These are phyloP conservation scores for Nakaseomyces kungkrabaensis DNA, from an alignment of 1,139 yeast species.

Conservation along the genomic window DNA sequence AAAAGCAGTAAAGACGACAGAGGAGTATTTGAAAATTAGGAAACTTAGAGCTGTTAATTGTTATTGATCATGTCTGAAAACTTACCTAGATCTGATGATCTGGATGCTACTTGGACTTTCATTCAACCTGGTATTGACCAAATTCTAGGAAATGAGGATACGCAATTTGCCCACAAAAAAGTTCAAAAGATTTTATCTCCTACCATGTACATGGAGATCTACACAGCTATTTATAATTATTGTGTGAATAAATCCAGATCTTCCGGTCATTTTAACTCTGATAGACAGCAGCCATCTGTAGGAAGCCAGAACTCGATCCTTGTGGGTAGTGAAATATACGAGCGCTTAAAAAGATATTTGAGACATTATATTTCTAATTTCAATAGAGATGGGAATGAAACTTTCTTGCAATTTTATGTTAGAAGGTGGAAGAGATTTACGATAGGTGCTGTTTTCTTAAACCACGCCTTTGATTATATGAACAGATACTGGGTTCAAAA, in stretches of 20 bases:
- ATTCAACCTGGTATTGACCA: slow-evolving; percentile 66
- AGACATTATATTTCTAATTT: slow-evolving; percentile 46
- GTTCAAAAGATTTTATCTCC: slow-evolving; percentile 59
- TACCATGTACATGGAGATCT: slow-evolving; percentile 60
- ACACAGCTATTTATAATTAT: slow-evolving; percentile 86
- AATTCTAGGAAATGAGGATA: slow-evolving; percentile 45
- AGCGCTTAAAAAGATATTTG: slow-evolving; percentile 58
- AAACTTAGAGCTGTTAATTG: too few species aligned
- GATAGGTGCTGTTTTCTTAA: slow-evolving; percentile 83
- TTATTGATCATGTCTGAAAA: slow-evolving; percentile 24
- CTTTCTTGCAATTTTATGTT: slow-evolving; percentile 77
- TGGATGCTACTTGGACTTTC: slow-evolving; percentile 65
- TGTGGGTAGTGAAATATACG: slow-evolving; percentile 85
- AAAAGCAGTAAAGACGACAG: too few species aligned
- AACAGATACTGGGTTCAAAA: slow-evolving; percentile 97
- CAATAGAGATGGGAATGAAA: slow-evolving; percentile 44
- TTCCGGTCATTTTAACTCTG: slow-evolving; percentile 32
- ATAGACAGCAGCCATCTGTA: slow-evolving; percentile 14
- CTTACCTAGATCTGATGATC: slow-evolving; percentile 37
- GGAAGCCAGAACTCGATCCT: slow-evolving; percentile 33
- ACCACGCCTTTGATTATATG: slow-evolving; percentile 90
- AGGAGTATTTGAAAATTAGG: too few species aligned
- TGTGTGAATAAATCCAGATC: slow-evolving; percentile 74
- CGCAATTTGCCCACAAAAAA: slow-evolving; percentile 14
- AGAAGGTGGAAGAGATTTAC: slow-evolving; percentile 82